A percentile compares a stretch with the other conserved stretches of the same genome.
phyloP scores from a whole-genome alignment of 2,329 filamentous ascomycete species.

The Sclerotinia glacialis region DNA sequence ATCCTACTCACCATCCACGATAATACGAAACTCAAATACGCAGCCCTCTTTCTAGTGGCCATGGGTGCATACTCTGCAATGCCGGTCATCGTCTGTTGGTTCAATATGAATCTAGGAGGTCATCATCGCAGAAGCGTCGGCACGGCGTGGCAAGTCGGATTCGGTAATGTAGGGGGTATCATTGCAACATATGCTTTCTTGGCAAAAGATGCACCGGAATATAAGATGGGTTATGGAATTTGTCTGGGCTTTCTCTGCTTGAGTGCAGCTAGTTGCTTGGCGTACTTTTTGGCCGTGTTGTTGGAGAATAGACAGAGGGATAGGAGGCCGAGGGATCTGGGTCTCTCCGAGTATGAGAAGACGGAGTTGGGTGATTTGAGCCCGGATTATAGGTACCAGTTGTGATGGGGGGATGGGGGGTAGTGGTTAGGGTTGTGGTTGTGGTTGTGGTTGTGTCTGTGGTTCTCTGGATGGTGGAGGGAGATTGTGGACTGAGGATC shows the following conservation, averaged over 20 bases:
- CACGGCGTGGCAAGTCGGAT: conserved; percentile 73
- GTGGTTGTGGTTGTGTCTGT: background rate
- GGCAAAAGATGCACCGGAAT: conserved; percentile 63
- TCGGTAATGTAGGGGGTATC: conserved; percentile 78
- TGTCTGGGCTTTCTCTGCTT: conserved; percentile 71
- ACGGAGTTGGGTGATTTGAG: conserved; percentile 44
- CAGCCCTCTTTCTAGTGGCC: conserved; percentile 76
- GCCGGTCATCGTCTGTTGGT: conserved; percentile 83
- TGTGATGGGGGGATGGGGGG: conserved; percentile 20
- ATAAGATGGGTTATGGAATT: conserved; percentile 72
- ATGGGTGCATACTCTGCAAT: conserved; percentile 82
- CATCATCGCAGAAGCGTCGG: conserved; percentile 70
- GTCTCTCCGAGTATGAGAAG: conserved; percentile 61
- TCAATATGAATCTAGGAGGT: conserved; percentile 74
- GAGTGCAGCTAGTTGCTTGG: conserved; percentile 57
- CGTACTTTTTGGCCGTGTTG: conserved; percentile 59
- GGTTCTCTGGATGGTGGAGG: background rate
- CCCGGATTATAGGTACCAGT: conserved; percentile 39
- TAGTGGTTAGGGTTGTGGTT: background rate
- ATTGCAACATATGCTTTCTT: conserved; percentile 72
- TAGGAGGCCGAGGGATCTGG: conserved; percentile 45
- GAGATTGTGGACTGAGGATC: too few species aligned
- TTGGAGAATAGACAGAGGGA: conserved; percentile 60
- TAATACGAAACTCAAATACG: conserved; percentile 67
- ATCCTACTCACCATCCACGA: conserved; percentile 72